A percentile compares a stretch with the other conserved stretches of the same genome.
Conservation (phyloP, 1,284 basidiomycete species). For the Porogramme epimiltina region DNA sequence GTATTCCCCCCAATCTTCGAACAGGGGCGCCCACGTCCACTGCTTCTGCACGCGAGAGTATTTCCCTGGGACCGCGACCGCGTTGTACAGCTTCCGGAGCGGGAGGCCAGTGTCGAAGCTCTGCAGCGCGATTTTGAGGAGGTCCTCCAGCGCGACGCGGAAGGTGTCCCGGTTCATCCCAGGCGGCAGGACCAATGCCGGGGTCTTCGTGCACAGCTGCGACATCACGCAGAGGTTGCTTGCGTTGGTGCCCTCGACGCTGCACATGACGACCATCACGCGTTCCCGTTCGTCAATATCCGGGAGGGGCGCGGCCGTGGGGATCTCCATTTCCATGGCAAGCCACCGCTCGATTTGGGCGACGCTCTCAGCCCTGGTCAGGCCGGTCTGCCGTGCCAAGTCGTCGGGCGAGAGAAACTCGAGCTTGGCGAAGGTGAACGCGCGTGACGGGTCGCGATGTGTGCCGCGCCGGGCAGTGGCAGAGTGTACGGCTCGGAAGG, state of each 20-base stretch:
- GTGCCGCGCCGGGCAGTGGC: not conserved
- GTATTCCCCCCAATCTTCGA: not conserved
- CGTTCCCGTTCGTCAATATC: not conserved
- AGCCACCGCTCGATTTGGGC: not conserved
- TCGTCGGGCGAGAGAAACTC: no score
- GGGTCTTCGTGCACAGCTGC: no score
- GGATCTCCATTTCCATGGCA: not conserved
- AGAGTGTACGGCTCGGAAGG: not conserved
- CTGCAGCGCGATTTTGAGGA: not conserved
- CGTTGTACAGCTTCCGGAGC: not conserved
- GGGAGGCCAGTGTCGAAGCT: not conserved
- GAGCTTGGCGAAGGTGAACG: not conserved
- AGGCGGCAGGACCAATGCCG: no score
- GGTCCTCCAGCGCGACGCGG: not conserved
- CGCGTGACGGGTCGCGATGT: not conserved
- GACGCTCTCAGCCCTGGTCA: no score
- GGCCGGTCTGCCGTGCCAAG: no score
- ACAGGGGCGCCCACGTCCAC: constrained; percentile 1
- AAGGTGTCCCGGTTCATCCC: no score
- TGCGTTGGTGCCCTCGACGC: no score
- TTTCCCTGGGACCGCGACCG: no score
- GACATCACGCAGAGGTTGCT: not conserved
- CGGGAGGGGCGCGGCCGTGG: not conserved
- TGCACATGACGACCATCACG: not conserved
- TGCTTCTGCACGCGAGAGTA: not conserved